Conservation (phyloP, 2,329 filamentous ascomycete species). For the Aspergillus niger region DNA sequence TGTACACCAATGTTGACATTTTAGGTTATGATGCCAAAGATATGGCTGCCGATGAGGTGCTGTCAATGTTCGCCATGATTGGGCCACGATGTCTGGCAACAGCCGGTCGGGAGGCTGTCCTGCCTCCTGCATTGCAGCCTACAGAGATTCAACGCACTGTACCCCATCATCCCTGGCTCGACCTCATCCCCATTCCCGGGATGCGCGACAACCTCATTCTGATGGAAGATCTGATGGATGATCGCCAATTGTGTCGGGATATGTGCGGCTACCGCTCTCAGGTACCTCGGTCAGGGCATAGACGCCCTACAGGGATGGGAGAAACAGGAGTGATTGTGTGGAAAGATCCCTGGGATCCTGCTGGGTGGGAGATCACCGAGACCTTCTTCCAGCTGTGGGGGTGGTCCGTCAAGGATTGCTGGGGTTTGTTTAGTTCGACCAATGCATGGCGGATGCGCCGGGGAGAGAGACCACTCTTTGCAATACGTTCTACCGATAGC, state of each 20-base stretch:
- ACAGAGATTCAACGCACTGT: background rate
- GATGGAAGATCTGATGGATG: constrained; percentile 21
- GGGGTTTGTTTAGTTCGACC: constrained; percentile 29
- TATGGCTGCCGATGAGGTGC: constrained; percentile 9
- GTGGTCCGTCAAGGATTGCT: constrained; percentile 27
- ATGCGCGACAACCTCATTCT: constrained; percentile 29
- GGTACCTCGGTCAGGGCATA: constrained; percentile 19
- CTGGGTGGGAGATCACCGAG: constrained; percentile 34
- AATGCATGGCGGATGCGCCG: constrained; percentile 27
- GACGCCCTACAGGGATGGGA: constrained; percentile 1
- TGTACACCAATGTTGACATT: constrained; percentile 16
- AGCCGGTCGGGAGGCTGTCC: background rate
- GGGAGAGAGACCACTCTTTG: constrained; percentile 20
- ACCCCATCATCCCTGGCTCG: constrained; percentile 34
- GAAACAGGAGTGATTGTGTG: constrained; percentile 29
- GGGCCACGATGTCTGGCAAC: background rate
- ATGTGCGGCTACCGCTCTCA: constrained; percentile 5
- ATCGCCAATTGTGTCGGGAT: constrained; percentile 22
- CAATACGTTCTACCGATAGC: background rate
- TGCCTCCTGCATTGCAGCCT: constrained; percentile 16
- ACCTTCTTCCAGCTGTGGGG: constrained; percentile 29
- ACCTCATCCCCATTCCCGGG: constrained; percentile 25
- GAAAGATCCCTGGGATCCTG: constrained; percentile 34
- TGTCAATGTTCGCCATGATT: background rate
- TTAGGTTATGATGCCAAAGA: constrained; percentile 6